Conservation (phyloP, 2,329 filamentous ascomycete species). For the Massarina eburnea region DNA sequence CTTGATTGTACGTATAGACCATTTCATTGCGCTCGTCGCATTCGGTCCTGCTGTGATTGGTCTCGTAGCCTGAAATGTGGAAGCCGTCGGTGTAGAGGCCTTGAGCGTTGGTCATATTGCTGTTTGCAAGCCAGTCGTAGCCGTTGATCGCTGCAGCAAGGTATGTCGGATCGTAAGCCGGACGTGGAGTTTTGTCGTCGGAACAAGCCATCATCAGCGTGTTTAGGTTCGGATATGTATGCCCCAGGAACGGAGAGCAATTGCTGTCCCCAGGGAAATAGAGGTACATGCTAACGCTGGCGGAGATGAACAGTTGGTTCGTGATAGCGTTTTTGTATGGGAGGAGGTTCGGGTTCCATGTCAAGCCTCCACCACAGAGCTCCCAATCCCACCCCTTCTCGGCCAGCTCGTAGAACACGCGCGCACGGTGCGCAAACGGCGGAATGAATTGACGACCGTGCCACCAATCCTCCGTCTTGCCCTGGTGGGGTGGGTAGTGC, state of each 20-base stretch:
- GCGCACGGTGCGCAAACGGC: slow-evolving; percentile 78
- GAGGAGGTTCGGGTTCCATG: slow-evolving; percentile 73
- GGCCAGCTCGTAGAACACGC: slow-evolving; percentile 83
- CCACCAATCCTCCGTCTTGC: slow-evolving; percentile 52
- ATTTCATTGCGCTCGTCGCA: slow-evolving; percentile 84
- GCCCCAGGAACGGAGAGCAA: slow-evolving; percentile 64
- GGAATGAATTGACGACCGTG: slow-evolving; percentile 75
- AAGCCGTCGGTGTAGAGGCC: slow-evolving; percentile 87
- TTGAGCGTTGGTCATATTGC: slow-evolving; percentile 76
- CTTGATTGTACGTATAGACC: slow-evolving; percentile 96
- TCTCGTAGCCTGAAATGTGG: slow-evolving; percentile 69
- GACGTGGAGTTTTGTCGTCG: not conserved
- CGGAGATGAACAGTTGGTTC: slow-evolving; percentile 85
- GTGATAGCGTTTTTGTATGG: slow-evolving; percentile 98
- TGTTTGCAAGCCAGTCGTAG: slow-evolving; percentile 76
- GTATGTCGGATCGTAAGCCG: slow-evolving; percentile 61
- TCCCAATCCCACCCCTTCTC: slow-evolving; percentile 77
- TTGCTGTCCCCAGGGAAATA: slow-evolving; percentile 82
- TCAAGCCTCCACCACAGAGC: slow-evolving; percentile 85
- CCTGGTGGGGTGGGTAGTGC: slow-evolving; percentile 53
- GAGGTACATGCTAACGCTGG: slow-evolving; percentile 85
- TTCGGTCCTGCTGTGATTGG: slow-evolving; percentile 62
- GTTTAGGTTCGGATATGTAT: slow-evolving; percentile 3
- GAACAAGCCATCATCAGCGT: not conserved
- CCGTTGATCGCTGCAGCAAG: slow-evolving; percentile 73